Conservation (phyloP, 2,329 filamentous ascomycete species). For the Cyphellophora attinorum region DNA sequence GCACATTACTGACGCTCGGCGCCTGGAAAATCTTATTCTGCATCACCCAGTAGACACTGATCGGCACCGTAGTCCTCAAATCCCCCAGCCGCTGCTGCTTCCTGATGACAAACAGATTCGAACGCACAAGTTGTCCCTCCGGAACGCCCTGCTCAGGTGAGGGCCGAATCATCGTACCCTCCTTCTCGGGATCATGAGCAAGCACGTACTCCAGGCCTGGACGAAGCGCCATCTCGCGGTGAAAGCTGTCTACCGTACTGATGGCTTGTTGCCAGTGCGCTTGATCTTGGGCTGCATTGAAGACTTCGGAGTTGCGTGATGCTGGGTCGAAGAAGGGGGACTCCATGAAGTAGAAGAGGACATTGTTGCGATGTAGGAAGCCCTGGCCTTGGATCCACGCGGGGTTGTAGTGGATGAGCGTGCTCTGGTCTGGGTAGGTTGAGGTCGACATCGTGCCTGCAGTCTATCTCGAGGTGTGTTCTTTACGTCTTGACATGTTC, state of each 20-base stretch:
- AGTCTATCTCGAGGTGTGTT: no score
- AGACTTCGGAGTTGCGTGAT: constrained; percentile 50
- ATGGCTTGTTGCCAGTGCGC: constrained; percentile 42
- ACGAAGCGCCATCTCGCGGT: constrained; percentile 44
- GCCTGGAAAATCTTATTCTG: constrained; percentile 53
- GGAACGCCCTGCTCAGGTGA: constrained; percentile 29
- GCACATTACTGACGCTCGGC: constrained; percentile 48
- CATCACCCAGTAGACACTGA: constrained; percentile 53
- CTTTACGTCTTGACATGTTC: no score
- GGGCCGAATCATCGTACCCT: constrained; percentile 29
- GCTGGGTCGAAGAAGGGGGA: constrained; percentile 55
- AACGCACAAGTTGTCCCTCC: constrained; percentile 33
- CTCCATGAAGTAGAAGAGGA: constrained; percentile 53
- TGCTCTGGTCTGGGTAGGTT: no score
- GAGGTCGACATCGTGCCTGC: no score
- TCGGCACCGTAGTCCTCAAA: constrained; percentile 41
- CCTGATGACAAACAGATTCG: constrained; percentile 50
- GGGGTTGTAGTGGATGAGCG: no score
- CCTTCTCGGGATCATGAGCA: constrained; percentile 40
- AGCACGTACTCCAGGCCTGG: constrained; percentile 52
- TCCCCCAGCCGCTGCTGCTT: constrained; percentile 42
- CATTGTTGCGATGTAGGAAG: no score
- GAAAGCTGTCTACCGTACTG: constrained; percentile 47
- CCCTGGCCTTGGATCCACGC: no score
- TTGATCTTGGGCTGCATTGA: constrained; percentile 38